Evolutionary conservation across 257 asterid genomes (phyloP), one percentile per base, ranked within the genome.

Genomic region (Capsicum baccatum): DNA sequence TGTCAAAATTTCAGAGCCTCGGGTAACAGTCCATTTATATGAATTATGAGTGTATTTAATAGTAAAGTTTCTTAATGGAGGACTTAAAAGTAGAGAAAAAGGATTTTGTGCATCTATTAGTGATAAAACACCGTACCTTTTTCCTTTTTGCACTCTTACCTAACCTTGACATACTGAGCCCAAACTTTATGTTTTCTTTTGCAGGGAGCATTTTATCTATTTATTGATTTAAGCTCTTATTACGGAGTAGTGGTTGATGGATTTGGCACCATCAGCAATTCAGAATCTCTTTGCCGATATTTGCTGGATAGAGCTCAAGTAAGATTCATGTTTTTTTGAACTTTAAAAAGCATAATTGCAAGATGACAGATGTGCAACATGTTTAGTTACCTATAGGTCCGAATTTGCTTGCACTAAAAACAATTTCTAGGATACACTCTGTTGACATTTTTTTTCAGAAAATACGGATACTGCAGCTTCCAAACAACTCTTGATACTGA

Each of bases 121-220:
- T 26, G 35, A 10, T 5, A 16, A 2, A 0, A 56, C n/a, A 52
- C 66, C 3, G 44, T 19, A 11, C 70, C 8, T 56, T 9, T 15
- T 79, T 67, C 80, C 21, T 19, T 35, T 37, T 74, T n/a, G 48
- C 44, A 59, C 26, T 58, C 56, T 63, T 81, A 15, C 73, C 56
- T 63, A 73, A 15, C 73, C 26, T 16, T 74, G n/a, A 15, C 57
- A 57, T 19, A 48, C 70, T 64, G 60, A 70, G 79, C 55, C 17
- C 60, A n/a, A 69, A 39, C 67, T 83, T 69, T 79, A 68, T 56
- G 33, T 81, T 85, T 21, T 83, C 26, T 79, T 79, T 89, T 89
- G 89, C 89, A 94, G 99, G 99, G 99, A 79, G 99, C 98, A 15
- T 95, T 95, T 88, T 96, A 96, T 91, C 94, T 96, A 58, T 96